Conservation (phyloP, 1,139 yeast genomes). For the Yamadazyma buinensis region DNA sequence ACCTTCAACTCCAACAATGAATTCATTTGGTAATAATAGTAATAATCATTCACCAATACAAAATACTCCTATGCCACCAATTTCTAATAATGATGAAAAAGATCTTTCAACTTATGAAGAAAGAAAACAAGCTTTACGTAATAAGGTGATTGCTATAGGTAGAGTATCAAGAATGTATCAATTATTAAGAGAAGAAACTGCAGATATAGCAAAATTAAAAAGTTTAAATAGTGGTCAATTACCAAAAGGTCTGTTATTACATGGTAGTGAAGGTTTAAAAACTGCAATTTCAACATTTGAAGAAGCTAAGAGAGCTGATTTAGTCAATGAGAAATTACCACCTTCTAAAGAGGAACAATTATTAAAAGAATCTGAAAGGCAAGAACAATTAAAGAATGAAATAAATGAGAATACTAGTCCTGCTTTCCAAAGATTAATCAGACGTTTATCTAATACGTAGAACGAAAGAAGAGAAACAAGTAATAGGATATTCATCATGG, state of each 20-base stretch:
- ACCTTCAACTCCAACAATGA: slow-evolving; percentile 5
- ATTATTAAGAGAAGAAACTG: slow-evolving; percentile 85
- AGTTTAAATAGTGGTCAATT: slow-evolving; percentile 59
- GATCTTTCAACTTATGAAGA: slow-evolving; percentile 30
- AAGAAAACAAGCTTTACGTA: slow-evolving; percentile 64
- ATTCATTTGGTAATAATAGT: not conserved
- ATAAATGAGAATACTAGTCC: slow-evolving; percentile 36
- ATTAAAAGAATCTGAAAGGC: slow-evolving; percentile 43
- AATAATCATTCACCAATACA: too few relatives aligned
- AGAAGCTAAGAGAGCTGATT: slow-evolving; percentile 79
- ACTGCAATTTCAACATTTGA: slow-evolving; percentile 72
- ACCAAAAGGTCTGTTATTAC: slow-evolving; percentile 84
- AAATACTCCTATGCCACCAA: not conserved
- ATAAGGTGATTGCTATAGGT: slow-evolving; percentile 92
- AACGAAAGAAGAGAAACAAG: too few relatives aligned
- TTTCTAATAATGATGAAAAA: slow-evolving; percentile 1
- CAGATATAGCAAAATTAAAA: slow-evolving; percentile 78
- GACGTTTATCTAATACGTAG: slow-evolving; percentile 28
- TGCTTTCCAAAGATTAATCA: slow-evolving; percentile 39
- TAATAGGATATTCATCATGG: slow-evolving; percentile 14
- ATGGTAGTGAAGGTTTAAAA: slow-evolving; percentile 79
- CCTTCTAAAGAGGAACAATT: slow-evolving; percentile 65
- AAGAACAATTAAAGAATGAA: slow-evolving; percentile 37
- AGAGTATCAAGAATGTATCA: slow-evolving; percentile 92
- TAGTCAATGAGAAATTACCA: slow-evolving; percentile 83